Evolutionary conservation across 2,329 filamentous ascomycete species (phyloP).

Genomic region (Beauveria asiatica): DNA sequence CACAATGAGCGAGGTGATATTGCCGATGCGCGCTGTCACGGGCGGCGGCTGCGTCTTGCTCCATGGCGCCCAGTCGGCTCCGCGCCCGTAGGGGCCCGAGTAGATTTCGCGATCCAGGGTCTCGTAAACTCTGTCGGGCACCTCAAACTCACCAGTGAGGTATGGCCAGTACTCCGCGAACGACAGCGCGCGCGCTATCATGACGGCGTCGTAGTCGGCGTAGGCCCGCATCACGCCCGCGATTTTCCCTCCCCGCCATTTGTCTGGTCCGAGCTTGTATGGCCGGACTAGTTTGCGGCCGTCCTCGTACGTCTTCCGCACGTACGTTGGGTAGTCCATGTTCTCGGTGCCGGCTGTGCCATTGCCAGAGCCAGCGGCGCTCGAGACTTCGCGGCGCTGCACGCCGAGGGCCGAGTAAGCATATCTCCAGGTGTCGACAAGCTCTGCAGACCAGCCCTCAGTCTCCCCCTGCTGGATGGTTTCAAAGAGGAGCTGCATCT

Average conservation of each 20-base stretch:
- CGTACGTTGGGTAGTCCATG: neutral
- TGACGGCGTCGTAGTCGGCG: neutral
- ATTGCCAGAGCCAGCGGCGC: too few relatives aligned
- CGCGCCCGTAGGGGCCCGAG: neutral
- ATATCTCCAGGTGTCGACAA: neutral
- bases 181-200: neutral
- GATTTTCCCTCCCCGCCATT: neutral
- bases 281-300: neutral
- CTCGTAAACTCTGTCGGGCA: neutral
- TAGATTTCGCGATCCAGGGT: neutral
- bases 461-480: neutral
- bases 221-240: neutral
- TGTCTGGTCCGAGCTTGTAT: fast-evolving
- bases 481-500: neutral
- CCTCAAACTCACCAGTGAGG: neutral
- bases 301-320: neutral
- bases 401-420: neutral
- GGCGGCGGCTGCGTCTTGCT: neutral
- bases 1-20: neutral
- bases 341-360: too few relatives aligned
- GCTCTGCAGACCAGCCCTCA: neutral
- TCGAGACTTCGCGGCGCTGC: neutral
- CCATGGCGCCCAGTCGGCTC: neutral
- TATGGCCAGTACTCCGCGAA: neutral
- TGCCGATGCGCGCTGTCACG: neutral